These are phyloP conservation scores for Stromatinia cepivora DNA, from an alignment of 2,329 filamentous ascomycete species.

Conservation along the genomic window DNA sequence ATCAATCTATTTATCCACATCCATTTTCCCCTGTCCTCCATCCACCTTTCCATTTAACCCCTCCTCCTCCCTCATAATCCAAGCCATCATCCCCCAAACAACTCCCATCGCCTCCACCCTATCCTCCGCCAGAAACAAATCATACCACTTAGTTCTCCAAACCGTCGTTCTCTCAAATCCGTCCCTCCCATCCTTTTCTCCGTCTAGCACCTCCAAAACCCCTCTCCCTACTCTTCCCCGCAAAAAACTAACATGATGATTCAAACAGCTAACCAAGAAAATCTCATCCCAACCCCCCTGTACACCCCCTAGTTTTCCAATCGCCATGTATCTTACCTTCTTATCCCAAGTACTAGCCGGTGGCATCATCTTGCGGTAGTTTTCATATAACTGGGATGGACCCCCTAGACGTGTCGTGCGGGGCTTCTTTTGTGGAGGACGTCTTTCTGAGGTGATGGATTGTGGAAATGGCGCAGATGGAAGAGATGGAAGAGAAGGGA, in stretches of 20 bases:
- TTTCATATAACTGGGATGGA: constrained; percentile 61
- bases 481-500: background rate
- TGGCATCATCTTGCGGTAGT: constrained; percentile 61
- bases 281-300: constrained; percentile 62
- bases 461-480: constrained; percentile 19
- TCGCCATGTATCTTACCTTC: constrained; percentile 57
- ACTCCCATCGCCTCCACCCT: constrained; percentile 57
- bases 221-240: constrained; percentile 57
- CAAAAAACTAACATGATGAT: constrained; percentile 61
- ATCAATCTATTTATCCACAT: constrained; percentile 24
- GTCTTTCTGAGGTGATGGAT: background rate
- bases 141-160: constrained; percentile 61
- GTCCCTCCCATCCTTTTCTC: constrained; percentile 46
- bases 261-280: constrained; percentile 60
- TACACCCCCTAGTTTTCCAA: constrained; percentile 51
- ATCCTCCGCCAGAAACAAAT: constrained; percentile 57
- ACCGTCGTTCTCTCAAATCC: constrained; percentile 48
- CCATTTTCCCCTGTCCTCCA: constrained; percentile 29
- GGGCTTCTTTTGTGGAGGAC: constrained; percentile 21
- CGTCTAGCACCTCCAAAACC: constrained; percentile 55
- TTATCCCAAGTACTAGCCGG: constrained; percentile 60
- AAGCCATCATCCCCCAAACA: constrained; percentile 61
- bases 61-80: constrained; percentile 52
- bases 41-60: constrained; percentile 8
- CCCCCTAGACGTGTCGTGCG: constrained; percentile 29